These are phyloP conservation scores for Cyberlindnera galapagoensis DNA, from an alignment of 805 yeast genomes.

Conservation along the genomic window DNA sequence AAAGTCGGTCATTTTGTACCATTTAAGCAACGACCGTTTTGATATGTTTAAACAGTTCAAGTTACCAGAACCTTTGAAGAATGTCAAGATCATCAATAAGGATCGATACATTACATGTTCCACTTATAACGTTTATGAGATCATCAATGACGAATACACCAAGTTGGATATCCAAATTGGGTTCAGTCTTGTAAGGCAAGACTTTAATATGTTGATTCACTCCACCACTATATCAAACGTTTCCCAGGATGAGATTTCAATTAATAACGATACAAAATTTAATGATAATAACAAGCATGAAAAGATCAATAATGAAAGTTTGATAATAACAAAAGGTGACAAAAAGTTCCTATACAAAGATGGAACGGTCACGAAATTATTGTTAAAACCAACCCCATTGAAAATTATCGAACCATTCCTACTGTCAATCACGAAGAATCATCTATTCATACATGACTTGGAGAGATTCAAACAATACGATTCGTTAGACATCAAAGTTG, in stretches of 20 bases:
- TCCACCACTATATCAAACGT: too few species aligned
- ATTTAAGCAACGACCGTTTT: conserved; percentile 18
- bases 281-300: too few species aligned
- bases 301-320: neutral
- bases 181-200: neutral
- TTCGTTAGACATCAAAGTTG: neutral
- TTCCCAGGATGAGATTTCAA: too few species aligned
- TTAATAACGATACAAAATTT: too few species aligned
- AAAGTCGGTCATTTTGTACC: conserved; percentile 11
- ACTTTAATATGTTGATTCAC: neutral
- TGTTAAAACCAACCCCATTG: conserved; percentile 2
- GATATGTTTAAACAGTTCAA: conserved; percentile 22
- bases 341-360: neutral
- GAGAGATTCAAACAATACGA: conserved; percentile 4
- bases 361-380: conserved; percentile 1
- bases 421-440: conserved; percentile 9
- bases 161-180: conserved; percentile 3
- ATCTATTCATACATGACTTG: conserved; percentile 6
- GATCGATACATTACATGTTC: conserved; percentile 18
- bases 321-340: conserved; percentile 8
- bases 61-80: conserved; percentile 22
- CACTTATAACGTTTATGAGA: conserved; percentile 17
- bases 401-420: conserved; percentile 9
- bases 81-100: conserved; percentile 19
- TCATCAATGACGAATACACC: conserved; percentile 9